Percentiles rank a stretch among this genome's conserved stretches.
Conservation (phyloP, 306 rosid genomes). For the Dryas octopetala region DNA sequence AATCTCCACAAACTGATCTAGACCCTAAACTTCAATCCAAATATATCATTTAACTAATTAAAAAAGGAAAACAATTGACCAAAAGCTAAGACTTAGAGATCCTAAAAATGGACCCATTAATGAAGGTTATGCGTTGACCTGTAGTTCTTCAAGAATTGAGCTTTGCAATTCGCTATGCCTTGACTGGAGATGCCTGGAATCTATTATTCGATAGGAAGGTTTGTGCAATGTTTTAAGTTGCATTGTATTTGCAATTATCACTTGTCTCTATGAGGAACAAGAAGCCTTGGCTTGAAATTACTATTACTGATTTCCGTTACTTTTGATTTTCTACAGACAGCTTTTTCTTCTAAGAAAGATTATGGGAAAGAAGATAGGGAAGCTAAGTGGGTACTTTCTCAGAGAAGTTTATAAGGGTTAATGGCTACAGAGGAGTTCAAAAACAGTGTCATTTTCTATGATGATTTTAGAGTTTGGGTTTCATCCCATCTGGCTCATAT, state of each 20-base stretch:
- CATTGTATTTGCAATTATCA: not conserved
- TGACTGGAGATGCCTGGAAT: slow-evolving; percentile 88
- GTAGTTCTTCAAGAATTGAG: too few relatives aligned
- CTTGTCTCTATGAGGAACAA: not conserved
- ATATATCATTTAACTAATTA: too few relatives aligned
- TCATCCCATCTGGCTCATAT: not conserved
- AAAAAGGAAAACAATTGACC: too few relatives aligned
- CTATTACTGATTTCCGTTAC: not conserved
- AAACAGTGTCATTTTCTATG: slow-evolving; percentile 12
- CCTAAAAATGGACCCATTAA: too few relatives aligned
- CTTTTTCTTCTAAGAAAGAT: slow-evolving; percentile 71
- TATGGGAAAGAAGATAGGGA: slow-evolving; percentile 75
- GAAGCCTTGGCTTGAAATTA: slow-evolving; percentile 1
- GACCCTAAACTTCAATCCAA: too few relatives aligned
- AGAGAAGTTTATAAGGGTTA: slow-evolving; percentile 72
- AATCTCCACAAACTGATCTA: too few relatives aligned
- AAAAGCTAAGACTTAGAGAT: too few relatives aligned
- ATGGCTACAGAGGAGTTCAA: slow-evolving; percentile 32
- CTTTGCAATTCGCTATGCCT: slow-evolving; percentile 49
- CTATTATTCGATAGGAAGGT: slow-evolving; percentile 76
- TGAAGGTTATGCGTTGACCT: too few relatives aligned
- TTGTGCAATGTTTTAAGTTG: slow-evolving; percentile 10
- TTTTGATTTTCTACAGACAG: slow-evolving; percentile 60
- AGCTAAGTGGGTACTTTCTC: slow-evolving; percentile 73
- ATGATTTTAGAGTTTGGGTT: not conserved